A percentile compares a stretch with the other conserved stretches of the same genome.
Conservation (phyloP, 805 yeast genomes). For the Yarrowia osloensis region DNA sequence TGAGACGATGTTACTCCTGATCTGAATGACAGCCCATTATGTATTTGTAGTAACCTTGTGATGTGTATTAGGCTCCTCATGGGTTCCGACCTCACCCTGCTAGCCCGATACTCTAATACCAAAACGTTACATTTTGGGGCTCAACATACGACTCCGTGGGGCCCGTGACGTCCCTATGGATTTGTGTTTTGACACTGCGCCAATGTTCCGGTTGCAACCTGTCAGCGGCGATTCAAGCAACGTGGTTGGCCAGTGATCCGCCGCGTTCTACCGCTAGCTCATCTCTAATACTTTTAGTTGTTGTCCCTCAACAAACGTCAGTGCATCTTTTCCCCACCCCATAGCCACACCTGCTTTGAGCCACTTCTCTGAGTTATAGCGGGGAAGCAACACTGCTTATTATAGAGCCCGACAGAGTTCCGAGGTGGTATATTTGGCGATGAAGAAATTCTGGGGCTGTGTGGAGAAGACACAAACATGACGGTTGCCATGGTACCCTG, state of each 20-base stretch:
- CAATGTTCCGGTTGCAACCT: background rate
- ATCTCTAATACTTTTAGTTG: background rate
- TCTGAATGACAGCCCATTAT: background rate
- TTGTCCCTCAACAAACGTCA: conserved; percentile 3
- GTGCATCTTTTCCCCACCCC: conserved; percentile 12
- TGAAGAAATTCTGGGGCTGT: background rate
- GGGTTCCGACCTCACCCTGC: conserved; percentile 4
- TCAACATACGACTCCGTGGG: background rate
- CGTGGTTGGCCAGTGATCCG: background rate
- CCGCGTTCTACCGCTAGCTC: background rate
- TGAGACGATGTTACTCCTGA: background rate
- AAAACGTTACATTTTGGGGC: conserved; percentile 7
- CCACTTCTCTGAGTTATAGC: background rate
- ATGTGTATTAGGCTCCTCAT: background rate
- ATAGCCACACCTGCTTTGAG: background rate
- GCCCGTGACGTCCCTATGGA: background rate
- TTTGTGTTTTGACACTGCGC: background rate
- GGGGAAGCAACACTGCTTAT: background rate
- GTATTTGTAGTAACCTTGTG: conserved; percentile 18
- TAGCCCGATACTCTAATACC: conserved; percentile 6
- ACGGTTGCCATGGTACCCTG: background rate
- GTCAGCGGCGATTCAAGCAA: background rate
- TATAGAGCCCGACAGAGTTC: background rate
- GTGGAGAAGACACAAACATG: background rate
- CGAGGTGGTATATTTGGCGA: background rate